These are phyloP conservation scores for Aspergillus tamarii DNA, from an alignment of 2,329 filamentous ascomycete genomes.

Conservation along the genomic window DNA sequence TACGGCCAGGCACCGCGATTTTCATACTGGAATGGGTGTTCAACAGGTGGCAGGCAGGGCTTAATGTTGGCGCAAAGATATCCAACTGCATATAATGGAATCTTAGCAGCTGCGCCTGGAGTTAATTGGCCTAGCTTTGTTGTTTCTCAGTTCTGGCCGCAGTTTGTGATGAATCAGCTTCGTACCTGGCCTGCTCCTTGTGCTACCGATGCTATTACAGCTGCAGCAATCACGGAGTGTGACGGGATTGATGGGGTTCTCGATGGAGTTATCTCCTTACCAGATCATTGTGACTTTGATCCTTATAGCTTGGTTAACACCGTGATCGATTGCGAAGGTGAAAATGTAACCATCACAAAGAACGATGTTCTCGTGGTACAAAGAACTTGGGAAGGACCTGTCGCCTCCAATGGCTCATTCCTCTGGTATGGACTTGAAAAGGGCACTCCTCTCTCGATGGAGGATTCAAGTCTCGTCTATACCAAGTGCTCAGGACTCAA, in stretches of 20 bases:
- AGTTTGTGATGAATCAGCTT: slow-evolving; percentile 26
- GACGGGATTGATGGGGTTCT: slow-evolving; percentile 41
- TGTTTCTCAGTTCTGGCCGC: slow-evolving; percentile 26
- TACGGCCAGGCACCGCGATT: slow-evolving; percentile 37
- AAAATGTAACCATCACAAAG: slow-evolving; percentile 27
- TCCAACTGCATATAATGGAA: slow-evolving; percentile 51
- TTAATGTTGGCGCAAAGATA: slow-evolving; percentile 47
- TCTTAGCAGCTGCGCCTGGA: slow-evolving; percentile 47
- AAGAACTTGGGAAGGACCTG: slow-evolving; percentile 36
- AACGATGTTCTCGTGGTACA: slow-evolving; percentile 34
- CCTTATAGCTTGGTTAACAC: slow-evolving; percentile 23
- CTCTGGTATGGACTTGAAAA: slow-evolving; percentile 39
- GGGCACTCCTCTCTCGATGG: slow-evolving; percentile 27
- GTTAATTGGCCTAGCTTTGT: slow-evolving; percentile 13
- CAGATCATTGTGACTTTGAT: slow-evolving; percentile 27
- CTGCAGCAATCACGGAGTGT: slow-evolving; percentile 39
- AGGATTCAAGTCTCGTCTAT: slow-evolving; percentile 23
- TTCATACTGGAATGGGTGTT: slow-evolving; percentile 53
- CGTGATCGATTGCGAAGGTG: slow-evolving; percentile 23
- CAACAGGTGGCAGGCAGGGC: slow-evolving; percentile 50
- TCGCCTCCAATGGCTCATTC: slow-evolving; percentile 21
- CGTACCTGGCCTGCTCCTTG: slow-evolving; percentile 27
- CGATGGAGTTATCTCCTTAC: slow-evolving; percentile 31
- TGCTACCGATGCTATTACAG: slow-evolving; percentile 39
- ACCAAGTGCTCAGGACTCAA: slow-evolving; percentile 30